A percentile compares a stretch with the other conserved stretches of the same genome.
These are phyloP conservation scores for Hemileia vastatrix DNA, from an alignment of 1,284 basidiomycete genomes.

Conservation along the genomic window DNA sequence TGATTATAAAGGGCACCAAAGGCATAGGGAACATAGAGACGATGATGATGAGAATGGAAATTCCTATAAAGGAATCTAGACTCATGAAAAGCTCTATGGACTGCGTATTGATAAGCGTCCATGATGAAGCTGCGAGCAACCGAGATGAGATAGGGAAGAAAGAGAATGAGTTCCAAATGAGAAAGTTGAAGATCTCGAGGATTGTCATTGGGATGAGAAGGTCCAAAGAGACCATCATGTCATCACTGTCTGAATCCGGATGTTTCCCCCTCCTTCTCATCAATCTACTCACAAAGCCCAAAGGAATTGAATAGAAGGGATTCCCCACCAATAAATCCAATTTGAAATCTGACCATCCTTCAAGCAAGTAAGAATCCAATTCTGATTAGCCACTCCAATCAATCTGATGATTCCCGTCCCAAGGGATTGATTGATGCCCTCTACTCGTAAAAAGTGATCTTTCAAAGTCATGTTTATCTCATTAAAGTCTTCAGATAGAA, in stretches of 20 bases:
- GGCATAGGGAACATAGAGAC: constrained; percentile 43
- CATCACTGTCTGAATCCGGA: too few relatives aligned
- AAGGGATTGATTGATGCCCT: too few relatives aligned
- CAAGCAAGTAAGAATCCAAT: too few relatives aligned
- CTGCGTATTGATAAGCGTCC: constrained; percentile 42
- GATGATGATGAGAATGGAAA: constrained; percentile 44
- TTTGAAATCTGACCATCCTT: constrained; percentile 24
- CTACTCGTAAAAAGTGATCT: not conserved
- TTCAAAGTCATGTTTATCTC: not conserved
- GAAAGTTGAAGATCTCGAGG: not conserved
- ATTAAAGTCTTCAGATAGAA: constrained; percentile 33
- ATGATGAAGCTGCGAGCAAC: constrained; percentile 33
- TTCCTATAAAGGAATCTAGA: constrained; percentile 40
- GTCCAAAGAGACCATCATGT: too few relatives aligned
- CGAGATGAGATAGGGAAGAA: not conserved
- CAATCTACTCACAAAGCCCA: constrained; percentile 39
- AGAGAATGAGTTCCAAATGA: too few relatives aligned
- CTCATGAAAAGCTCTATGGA: constrained; percentile 42
- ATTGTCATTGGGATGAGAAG: not conserved
- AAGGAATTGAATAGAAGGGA: constrained; percentile 39
- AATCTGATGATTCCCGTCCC: too few relatives aligned
- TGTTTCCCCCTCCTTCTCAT: too few relatives aligned
- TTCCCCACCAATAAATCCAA: constrained; percentile 44
- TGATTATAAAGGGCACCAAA: constrained; percentile 45
- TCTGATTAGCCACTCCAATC: too few relatives aligned